Evolutionary conservation across 2,329 filamentous ascomycete species (phyloP).

Genomic region (Podosphaera leucotricha): DNA sequence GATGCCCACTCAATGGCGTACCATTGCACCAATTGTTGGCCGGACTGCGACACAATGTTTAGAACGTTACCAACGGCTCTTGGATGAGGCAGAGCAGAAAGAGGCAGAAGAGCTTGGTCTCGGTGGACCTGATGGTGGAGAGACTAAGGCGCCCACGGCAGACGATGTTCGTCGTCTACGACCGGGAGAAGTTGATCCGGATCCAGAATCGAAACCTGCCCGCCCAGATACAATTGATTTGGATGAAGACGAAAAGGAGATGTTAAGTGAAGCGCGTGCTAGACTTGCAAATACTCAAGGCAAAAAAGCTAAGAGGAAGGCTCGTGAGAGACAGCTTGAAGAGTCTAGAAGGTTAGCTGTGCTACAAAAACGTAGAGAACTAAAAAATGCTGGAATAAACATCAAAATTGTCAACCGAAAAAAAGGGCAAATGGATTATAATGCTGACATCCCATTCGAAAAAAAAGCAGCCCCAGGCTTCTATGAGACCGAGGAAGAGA

Average conservation of each 20-base stretch:
- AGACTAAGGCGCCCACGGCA: conserved; percentile 67
- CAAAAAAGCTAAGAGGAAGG: conserved; percentile 97
- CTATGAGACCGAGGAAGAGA: conserved; percentile 76
- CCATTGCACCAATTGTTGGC: conserved; percentile 89
- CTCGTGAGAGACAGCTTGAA: conserved; percentile 81
- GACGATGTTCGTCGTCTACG: conserved; percentile 76
- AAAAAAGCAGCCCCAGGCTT: conserved; percentile 75
- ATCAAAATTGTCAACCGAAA: conserved; percentile 84
- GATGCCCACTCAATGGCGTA: conserved; percentile 98
- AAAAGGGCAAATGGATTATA: conserved; percentile 97
- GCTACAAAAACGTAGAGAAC: conserved; percentile 81
- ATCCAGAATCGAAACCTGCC: conserved; percentile 88
- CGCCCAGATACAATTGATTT: conserved; percentile 92
- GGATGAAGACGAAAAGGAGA: conserved; percentile 98
- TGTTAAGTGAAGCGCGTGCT: conserved; percentile 91
- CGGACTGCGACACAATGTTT: conserved; percentile 92
- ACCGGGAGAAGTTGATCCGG: conserved; percentile 88
- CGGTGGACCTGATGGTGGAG: conserved; percentile 64
- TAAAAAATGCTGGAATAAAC: conserved; percentile 96
- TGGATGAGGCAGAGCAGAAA: conserved; percentile 83
- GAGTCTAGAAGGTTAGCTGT: conserved; percentile 77
- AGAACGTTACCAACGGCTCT: conserved; percentile 84
- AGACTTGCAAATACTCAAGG: conserved; percentile 94
- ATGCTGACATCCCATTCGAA: conserved; percentile 95
- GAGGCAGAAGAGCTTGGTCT: conserved; percentile 64